Evolutionary conservation across 2,329 filamentous ascomycete genomes (phyloP).

Genomic region (Pseudocercospora macadamiae): DNA sequence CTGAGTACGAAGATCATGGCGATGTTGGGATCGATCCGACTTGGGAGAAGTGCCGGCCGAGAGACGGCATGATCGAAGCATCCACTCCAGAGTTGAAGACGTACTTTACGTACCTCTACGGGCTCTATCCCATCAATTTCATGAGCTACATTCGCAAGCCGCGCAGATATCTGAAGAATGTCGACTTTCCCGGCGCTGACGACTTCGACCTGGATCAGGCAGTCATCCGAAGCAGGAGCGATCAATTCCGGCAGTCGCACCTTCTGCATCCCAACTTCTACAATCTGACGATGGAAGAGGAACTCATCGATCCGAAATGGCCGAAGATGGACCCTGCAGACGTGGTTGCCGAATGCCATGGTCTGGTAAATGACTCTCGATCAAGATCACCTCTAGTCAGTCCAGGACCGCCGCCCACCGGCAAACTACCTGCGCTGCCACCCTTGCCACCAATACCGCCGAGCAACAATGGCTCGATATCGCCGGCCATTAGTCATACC

Average conservation of each 20-base stretch:
- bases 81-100: constrained; percentile 69
- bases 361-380: constrained; percentile 61
- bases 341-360: constrained; percentile 78
- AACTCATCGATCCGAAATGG: constrained; percentile 78
- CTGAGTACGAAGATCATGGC: constrained; percentile 44
- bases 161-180: constrained; percentile 74
- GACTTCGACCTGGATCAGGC: constrained; percentile 78
- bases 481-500: constrained; percentile 35
- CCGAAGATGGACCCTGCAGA: constrained; percentile 78
- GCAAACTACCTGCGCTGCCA: constrained; percentile 51
- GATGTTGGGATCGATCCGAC: constrained; percentile 41
- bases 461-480: constrained; percentile 33
- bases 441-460: constrained; percentile 42
- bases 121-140: constrained; percentile 82
- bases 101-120: constrained; percentile 82
- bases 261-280: constrained; percentile 85
- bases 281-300: constrained; percentile 75
- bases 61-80: constrained; percentile 64
- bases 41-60: constrained; percentile 69
- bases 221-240: constrained; percentile 74
- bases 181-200: constrained; percentile 69
- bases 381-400: constrained; percentile 46
- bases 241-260: constrained; percentile 73
- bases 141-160: constrained; percentile 85
- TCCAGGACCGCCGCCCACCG: constrained; percentile 51